phyloP scores from a whole-genome alignment of 2,329 filamentous ascomycete genomes.

The Phyllosticta capitalensis region DNA sequence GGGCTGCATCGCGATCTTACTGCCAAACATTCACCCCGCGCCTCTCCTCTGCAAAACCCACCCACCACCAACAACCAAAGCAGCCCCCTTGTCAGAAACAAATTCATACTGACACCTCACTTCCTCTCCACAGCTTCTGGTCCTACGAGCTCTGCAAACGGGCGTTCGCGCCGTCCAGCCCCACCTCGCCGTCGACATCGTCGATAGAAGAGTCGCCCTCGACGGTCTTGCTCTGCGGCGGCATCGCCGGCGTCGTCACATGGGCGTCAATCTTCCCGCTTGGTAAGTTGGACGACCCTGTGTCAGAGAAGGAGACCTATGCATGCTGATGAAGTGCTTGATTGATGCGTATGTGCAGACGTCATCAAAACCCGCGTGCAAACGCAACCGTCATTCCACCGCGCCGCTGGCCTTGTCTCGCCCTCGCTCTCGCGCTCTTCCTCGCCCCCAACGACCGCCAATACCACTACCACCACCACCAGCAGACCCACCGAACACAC shows the following conservation, averaged over 20 bases:
- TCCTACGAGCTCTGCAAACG: slow-evolving; percentile 71
- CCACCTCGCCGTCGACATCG: slow-evolving; percentile 22
- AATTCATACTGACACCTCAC: not conserved
- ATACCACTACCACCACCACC: not conserved
- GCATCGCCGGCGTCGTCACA: slow-evolving; percentile 75
- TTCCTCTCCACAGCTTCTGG: slow-evolving; percentile 55
- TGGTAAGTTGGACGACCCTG: slow-evolving; percentile 23
- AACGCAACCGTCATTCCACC: slow-evolving; percentile 43
- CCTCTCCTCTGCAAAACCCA: not conserved
- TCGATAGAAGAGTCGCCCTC: slow-evolving; percentile 38
- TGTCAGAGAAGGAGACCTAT: too few relatives aligned
- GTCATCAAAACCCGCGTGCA: slow-evolving; percentile 91
- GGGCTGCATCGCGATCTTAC: too few relatives aligned
- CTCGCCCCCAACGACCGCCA: not conserved
- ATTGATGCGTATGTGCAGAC: too few relatives aligned
- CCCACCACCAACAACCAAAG: not conserved
- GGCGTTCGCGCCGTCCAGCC: slow-evolving; percentile 28
- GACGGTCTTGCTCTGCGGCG: slow-evolving; percentile 71
- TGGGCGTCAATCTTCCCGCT: slow-evolving; percentile 88
- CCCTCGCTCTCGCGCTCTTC: not conserved
- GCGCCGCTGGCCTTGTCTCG: not conserved
- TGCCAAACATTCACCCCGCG: not conserved
- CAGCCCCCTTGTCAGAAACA: too few relatives aligned
- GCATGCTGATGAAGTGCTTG: too few relatives aligned
- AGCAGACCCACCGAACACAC: slow-evolving; percentile 1